Conservation (phyloP, 2,329 filamentous ascomycete genomes). For the Stenocarpella maydis region DNA sequence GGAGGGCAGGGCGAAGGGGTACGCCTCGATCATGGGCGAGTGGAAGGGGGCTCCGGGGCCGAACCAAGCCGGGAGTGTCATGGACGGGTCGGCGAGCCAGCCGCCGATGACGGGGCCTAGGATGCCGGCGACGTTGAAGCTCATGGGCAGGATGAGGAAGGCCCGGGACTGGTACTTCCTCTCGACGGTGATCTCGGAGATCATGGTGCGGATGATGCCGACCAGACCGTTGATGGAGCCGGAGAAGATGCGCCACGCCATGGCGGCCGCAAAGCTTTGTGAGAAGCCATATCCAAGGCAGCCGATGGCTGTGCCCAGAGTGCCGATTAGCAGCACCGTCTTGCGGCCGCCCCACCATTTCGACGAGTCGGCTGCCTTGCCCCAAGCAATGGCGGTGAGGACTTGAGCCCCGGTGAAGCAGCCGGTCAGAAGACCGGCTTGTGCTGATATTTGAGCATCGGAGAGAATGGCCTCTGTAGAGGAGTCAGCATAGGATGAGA, state of each 20-base stretch:
- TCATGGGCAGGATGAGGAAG: constrained; percentile 57
- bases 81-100: constrained; percentile 71
- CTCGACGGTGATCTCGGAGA: constrained; percentile 58
- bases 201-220: constrained; percentile 58
- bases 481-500: not conserved
- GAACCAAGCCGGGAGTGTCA: constrained; percentile 69
- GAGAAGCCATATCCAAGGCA: constrained; percentile 78
- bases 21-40: constrained; percentile 69
- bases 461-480: constrained; percentile 52
- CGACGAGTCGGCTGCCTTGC: constrained; percentile 67
- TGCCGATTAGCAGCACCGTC: constrained; percentile 73
- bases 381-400: constrained; percentile 77
- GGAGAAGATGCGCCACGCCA: constrained; percentile 71
- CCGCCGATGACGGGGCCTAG: constrained; percentile 66
- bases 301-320: constrained; percentile 72
- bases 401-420: constrained; percentile 79
- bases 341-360: constrained; percentile 66
- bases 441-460: constrained; percentile 66
- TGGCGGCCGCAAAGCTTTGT: constrained; percentile 68
- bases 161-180: constrained; percentile 58
- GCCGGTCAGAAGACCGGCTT: constrained; percentile 75
- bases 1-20: constrained; percentile 76
- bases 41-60: constrained; percentile 66
- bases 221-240: constrained; percentile 63
- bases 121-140: constrained; percentile 57